These are phyloP conservation scores for Aspergillus sclerotioniger DNA, from an alignment of 495 filamentous ascomycete species.

Conservation along the genomic window DNA sequence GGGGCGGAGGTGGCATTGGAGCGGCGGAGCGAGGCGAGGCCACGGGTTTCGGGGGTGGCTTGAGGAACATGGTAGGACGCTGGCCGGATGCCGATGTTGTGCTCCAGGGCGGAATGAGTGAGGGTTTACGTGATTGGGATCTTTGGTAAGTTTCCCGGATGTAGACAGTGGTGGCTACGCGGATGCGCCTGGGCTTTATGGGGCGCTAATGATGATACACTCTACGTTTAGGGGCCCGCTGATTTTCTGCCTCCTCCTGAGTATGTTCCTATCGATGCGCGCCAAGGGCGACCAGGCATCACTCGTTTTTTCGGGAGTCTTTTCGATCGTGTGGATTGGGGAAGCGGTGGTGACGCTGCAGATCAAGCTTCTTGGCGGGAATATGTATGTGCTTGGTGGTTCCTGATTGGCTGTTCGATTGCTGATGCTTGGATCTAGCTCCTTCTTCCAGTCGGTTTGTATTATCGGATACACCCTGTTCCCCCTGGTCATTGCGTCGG, in stretches of 20 bases:
- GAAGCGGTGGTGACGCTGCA: constrained; percentile 97
- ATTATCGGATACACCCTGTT: constrained; percentile 99
- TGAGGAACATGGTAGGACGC: constrained; percentile 62
- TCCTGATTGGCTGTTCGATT: neutral
- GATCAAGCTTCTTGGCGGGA: constrained; percentile 95
- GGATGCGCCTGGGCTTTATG: neutral
- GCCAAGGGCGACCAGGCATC: constrained; percentile 75
- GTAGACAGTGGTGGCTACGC: neutral
- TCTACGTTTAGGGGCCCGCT: constrained; percentile 66
- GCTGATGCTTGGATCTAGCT: constrained; percentile 52
- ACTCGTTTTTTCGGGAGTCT: constrained; percentile 90
- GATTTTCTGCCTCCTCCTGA: constrained; percentile 85
- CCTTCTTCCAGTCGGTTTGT: constrained; percentile 94
- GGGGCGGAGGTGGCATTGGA: constrained; percentile 68
- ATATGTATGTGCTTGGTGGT: constrained; percentile 72
- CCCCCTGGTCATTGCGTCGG: constrained; percentile 89
- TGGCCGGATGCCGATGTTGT: constrained; percentile 72
- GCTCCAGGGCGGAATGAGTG: constrained; percentile 76
- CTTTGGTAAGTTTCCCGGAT: constrained; percentile 61
- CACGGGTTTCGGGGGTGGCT: constrained; percentile 59
- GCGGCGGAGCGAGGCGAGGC: constrained; percentile 64
- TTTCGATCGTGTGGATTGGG: constrained; percentile 93
- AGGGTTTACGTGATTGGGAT: constrained; percentile 92
- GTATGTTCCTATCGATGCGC: constrained; percentile 76
- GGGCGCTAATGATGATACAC: neutral